These are phyloP conservation scores for Teunomyces atbi DNA, from an alignment of 805 yeast species.

Conservation along the genomic window DNA sequence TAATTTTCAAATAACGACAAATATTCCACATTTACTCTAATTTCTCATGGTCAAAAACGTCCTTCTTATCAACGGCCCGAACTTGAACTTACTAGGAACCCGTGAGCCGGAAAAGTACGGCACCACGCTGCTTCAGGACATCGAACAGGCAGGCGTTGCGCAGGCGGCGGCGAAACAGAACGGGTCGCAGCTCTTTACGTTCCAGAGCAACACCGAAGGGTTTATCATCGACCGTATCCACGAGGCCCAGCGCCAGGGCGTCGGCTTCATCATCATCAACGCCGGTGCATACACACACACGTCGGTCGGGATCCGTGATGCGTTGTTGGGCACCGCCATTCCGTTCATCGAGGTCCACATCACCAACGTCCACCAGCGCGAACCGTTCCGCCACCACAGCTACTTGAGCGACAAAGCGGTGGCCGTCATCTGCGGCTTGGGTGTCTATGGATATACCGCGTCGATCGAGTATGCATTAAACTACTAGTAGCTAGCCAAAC, in stretches of 20 bases:
- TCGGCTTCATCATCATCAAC: conserved; percentile 46
- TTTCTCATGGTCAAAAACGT: conserved; percentile 45
- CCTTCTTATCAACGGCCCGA: conserved; percentile 50
- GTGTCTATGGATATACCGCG: conserved; percentile 43
- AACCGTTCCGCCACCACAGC: conserved; percentile 49
- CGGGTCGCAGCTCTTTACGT: conserved; percentile 31
- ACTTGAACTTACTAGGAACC: conserved; percentile 47
- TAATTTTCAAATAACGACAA: no score
- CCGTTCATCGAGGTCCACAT: conserved; percentile 52
- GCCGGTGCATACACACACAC: conserved; percentile 57
- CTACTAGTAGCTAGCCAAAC: conserved; percentile 47
- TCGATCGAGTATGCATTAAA: conserved; percentile 40
- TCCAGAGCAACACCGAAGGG: conserved; percentile 48
- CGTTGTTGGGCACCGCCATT: conserved; percentile 46
- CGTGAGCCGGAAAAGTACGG: conserved; percentile 54
- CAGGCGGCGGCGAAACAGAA: conserved; percentile 29
- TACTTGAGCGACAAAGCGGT: conserved; percentile 49
- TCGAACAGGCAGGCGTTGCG: conserved; percentile 39
- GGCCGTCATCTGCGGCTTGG: conserved; percentile 44
- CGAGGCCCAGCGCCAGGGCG: conserved; percentile 42
- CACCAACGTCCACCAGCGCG: conserved; percentile 52
- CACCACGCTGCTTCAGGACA: conserved; percentile 41
- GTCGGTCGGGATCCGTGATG: conserved; percentile 50
- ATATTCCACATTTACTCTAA: no score
- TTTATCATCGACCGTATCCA: conserved; percentile 47